phyloP scores from a whole-genome alignment of 306 rosid species.

The Acacia confusa region DNA sequence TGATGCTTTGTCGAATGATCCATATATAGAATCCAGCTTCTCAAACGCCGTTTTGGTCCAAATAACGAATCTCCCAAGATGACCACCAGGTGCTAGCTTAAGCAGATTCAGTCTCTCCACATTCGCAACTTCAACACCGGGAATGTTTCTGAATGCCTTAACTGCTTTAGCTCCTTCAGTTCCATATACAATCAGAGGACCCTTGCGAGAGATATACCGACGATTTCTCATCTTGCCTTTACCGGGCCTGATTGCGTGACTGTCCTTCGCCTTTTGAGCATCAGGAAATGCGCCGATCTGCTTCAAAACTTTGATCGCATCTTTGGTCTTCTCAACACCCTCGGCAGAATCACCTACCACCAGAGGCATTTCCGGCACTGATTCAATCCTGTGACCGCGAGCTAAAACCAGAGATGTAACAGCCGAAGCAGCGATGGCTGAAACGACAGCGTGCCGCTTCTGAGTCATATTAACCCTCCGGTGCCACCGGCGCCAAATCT shows the following conservation, averaged over 20 bases:
- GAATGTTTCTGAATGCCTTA: slow-evolving; percentile 60
- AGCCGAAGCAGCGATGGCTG: slow-evolving; percentile 67
- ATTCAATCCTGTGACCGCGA: slow-evolving; percentile 57
- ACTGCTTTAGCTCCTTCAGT: slow-evolving; percentile 65
- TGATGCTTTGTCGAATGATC: slow-evolving; percentile 55
- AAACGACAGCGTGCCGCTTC: slow-evolving; percentile 59
- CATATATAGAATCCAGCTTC: slow-evolving; percentile 67
- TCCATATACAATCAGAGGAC: slow-evolving; percentile 62
- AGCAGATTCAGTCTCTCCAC: slow-evolving; percentile 63
- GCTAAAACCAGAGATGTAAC: slow-evolving; percentile 57
- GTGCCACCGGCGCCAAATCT: slow-evolving; percentile 83
- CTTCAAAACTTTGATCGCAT: slow-evolving; percentile 59
- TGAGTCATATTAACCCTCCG: slow-evolving; percentile 62
- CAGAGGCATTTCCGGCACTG: slow-evolving; percentile 61
- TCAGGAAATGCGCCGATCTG: slow-evolving; percentile 59
- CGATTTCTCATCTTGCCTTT: slow-evolving; percentile 69
- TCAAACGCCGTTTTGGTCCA: slow-evolving; percentile 72
- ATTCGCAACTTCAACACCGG: slow-evolving; percentile 55
- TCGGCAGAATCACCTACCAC: slow-evolving; percentile 58
- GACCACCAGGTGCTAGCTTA: slow-evolving; percentile 71
- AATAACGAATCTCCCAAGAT: slow-evolving; percentile 59
- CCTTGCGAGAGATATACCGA: slow-evolving; percentile 56
- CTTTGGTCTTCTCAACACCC: slow-evolving; percentile 59
- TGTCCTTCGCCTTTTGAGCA: slow-evolving; percentile 65
- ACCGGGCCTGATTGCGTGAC: slow-evolving; percentile 58